These are phyloP conservation scores for Monascus purpureus DNA, from an alignment of 495 filamentous ascomycete species.

Conservation along the genomic window DNA sequence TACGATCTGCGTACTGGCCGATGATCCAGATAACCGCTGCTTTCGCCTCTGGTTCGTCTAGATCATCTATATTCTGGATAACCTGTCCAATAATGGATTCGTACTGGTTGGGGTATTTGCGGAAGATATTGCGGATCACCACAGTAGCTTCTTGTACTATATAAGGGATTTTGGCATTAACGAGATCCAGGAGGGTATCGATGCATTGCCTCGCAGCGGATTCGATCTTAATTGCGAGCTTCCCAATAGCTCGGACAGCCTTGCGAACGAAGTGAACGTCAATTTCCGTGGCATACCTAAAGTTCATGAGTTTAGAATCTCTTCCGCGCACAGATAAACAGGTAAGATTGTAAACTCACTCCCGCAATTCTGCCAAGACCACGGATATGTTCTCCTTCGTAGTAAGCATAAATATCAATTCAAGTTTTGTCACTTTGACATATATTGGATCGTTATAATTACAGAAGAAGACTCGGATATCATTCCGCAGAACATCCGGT, in stretches of 20 bases:
- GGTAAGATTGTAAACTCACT: constrained; percentile 36
- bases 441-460: constrained; percentile 99
- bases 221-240: constrained; percentile 98
- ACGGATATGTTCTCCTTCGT: constrained; percentile 93
- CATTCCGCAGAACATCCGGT: constrained; percentile 88
- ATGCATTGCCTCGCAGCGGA: constrained; percentile 84
- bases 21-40: constrained; percentile 99
- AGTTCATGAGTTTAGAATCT: not conserved
- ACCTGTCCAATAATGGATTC: constrained; percentile 92
- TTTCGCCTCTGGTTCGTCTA: constrained; percentile 98
- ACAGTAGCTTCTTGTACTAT: constrained; percentile 99
- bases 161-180: constrained; percentile 97
- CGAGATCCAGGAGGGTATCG: constrained; percentile 79
- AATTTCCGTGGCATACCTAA: constrained; percentile 86
- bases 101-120: constrained; percentile 97
- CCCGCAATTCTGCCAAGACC: constrained; percentile 84
- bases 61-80: constrained; percentile 89
- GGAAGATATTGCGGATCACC: constrained; percentile 97
- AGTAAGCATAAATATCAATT: constrained; percentile 98
- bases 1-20: constrained; percentile 91
- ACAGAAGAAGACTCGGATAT: constrained; percentile 98
- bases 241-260: constrained; percentile 92
- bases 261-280: constrained; percentile 98
- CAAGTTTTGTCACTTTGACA: constrained; percentile 97
- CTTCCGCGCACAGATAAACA: not conserved